phyloP scores from a whole-genome alignment of 2,329 filamentous ascomycete genomes.

The Thermochaetoides dissita region DNA sequence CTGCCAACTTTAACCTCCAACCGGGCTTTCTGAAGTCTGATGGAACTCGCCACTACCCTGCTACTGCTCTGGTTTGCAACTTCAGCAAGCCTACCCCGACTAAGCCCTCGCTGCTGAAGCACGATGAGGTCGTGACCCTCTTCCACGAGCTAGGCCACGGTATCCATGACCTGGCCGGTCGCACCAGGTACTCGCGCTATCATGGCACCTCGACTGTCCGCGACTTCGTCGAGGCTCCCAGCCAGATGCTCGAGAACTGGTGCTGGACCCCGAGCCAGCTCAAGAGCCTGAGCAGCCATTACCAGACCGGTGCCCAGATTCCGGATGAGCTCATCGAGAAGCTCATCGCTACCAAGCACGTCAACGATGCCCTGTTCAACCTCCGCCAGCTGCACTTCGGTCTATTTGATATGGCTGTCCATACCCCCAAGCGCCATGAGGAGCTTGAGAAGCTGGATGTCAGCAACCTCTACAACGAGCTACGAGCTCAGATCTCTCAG shows the following conservation, averaged over 20 bases:
- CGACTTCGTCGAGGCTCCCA: slow-evolving; percentile 59
- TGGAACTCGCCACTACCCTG: slow-evolving; percentile 59
- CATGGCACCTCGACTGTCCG: slow-evolving; percentile 53
- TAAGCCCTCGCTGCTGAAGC: slow-evolving; percentile 68
- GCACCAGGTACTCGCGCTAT: slow-evolving; percentile 49
- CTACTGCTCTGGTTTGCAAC: slow-evolving; percentile 71
- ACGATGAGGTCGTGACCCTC: slow-evolving; percentile 68
- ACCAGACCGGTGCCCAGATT: slow-evolving; percentile 54
- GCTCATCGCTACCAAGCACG: slow-evolving; percentile 63
- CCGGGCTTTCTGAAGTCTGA: slow-evolving; percentile 54
- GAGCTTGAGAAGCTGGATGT: slow-evolving; percentile 54
- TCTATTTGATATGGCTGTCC: slow-evolving; percentile 72
- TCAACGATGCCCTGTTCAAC: slow-evolving; percentile 69
- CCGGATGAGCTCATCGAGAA: slow-evolving; percentile 61
- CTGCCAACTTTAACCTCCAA: slow-evolving; percentile 72
- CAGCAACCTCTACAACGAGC: slow-evolving; percentile 54
- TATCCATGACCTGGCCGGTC: slow-evolving; percentile 54
- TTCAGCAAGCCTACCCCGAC: slow-evolving; percentile 66
- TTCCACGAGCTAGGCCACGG: slow-evolving; percentile 67
- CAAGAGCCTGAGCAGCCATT: slow-evolving; percentile 57
- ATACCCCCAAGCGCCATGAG: slow-evolving; percentile 54
- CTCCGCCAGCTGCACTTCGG: slow-evolving; percentile 68
- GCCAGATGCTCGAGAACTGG: slow-evolving; percentile 65
- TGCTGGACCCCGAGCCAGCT: slow-evolving; percentile 56
- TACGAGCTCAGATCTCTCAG: slow-evolving; percentile 57